A percentile compares a stretch with the other conserved stretches of the same genome.
phyloP scores from a whole-genome alignment of 768 basidiomycete species.

The Plicaturopsis crispa region DNA sequence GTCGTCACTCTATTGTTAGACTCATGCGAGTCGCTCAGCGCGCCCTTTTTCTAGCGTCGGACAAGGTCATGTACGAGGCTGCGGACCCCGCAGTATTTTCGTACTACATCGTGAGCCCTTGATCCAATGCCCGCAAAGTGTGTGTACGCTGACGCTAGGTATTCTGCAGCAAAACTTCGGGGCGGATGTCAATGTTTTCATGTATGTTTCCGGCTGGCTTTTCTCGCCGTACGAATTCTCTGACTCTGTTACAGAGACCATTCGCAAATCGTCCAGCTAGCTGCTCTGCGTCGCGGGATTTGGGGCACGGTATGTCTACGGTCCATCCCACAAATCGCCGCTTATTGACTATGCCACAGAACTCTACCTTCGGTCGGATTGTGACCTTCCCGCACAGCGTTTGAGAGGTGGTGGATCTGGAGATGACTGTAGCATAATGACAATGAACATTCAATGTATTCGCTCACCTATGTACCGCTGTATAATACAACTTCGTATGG shows the following conservation, averaged over 20 bases:
- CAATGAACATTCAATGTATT: too few species aligned
- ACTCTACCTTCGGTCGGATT: conserved; percentile 34
- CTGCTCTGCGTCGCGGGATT: conserved; percentile 34
- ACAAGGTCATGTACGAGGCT: conserved; percentile 27
- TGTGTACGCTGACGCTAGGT: too few species aligned
- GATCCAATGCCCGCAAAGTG: too few species aligned
- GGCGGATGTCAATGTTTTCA: conserved; percentile 32
- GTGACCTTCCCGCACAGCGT: conserved; percentile 31
- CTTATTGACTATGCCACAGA: too few species aligned
- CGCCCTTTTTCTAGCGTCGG: neutral
- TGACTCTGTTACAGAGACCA: too few species aligned
- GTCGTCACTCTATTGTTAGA: conserved; percentile 31
- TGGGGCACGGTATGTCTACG: conserved; percentile 38
- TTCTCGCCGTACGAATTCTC: too few species aligned
- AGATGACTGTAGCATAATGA: too few species aligned
- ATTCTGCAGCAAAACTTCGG: conserved; percentile 39
- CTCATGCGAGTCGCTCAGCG: conserved; percentile 23
- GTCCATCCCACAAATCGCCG: too few species aligned
- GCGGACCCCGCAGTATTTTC: conserved; percentile 37
- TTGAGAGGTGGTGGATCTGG: too few species aligned
- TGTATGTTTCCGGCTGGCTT: too few species aligned
- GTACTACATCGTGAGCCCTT: conserved; percentile 36
- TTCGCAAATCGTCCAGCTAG: conserved; percentile 35
- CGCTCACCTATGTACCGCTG: too few species aligned
- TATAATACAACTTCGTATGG: too few species aligned